Percentiles rank a stretch among this genome's conserved stretches.
Conservation (phyloP, 441 rosid species). For the Euphorbia corollata region DNA sequence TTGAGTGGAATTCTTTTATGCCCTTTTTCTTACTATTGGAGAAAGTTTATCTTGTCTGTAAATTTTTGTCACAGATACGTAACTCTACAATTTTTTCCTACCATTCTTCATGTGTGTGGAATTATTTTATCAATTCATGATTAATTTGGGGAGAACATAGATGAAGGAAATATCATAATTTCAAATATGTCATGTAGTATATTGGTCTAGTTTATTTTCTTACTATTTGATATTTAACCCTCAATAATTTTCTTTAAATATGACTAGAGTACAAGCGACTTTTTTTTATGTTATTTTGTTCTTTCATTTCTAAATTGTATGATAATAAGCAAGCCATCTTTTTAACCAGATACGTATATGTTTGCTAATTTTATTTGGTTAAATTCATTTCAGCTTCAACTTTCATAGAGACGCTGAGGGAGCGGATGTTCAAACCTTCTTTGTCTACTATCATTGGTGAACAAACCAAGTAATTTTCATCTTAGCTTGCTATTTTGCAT, state of each 20-base stretch:
- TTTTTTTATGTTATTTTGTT: neutral
- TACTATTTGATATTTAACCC: neutral
- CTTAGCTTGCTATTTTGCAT: neutral
- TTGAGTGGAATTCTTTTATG: neutral
- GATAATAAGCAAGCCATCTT: neutral
- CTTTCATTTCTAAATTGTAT: neutral
- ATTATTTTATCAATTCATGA: neutral
- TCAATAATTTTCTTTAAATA: neutral
- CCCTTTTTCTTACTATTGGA: neutral
- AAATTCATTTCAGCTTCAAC: conserved; percentile 43
- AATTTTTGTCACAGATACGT: neutral
- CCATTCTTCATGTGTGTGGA: neutral
- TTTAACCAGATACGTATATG: neutral
- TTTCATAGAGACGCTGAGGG: conserved; percentile 84
- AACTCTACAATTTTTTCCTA: neutral
- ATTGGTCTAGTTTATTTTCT: neutral
- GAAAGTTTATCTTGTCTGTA: neutral
- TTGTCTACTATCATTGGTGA: conserved; percentile 77
- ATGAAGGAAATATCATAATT: neutral
- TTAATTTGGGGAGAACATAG: neutral
- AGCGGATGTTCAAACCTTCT: conserved; percentile 87
- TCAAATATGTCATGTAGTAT: neutral
- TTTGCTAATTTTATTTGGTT: neutral
- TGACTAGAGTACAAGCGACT: neutral
- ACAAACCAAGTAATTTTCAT: conserved; percentile 42